phyloP scores from a whole-genome alignment of 2,329 filamentous ascomycete genomes.

The Raffaelea arxii region DNA sequence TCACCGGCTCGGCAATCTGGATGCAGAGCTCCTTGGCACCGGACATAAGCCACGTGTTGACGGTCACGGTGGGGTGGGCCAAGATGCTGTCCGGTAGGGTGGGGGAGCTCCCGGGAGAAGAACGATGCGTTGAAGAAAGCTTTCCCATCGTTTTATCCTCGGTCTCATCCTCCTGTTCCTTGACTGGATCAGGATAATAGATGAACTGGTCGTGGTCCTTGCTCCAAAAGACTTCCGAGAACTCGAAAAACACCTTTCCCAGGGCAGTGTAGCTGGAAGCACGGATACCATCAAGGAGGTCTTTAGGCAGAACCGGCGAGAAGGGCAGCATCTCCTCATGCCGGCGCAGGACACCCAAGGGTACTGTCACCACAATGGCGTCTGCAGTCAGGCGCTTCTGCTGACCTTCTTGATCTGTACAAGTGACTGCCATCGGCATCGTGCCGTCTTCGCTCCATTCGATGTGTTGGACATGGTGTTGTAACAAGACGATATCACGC shows the following conservation, averaged over 20 bases:
- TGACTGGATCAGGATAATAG: slow-evolving; percentile 1
- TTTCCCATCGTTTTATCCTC: neutral
- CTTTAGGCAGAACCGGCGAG: slow-evolving; percentile 1
- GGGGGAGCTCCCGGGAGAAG: neutral
- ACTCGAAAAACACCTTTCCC: slow-evolving; percentile 5
- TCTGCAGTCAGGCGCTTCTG: neutral
- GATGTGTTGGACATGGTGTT: slow-evolving; percentile 1
- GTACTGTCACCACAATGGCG: slow-evolving; percentile 1
- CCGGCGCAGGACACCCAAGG: slow-evolving; percentile 2
- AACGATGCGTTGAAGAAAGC: neutral
- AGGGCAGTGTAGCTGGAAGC: slow-evolving; percentile 1
- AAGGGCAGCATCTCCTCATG: neutral
- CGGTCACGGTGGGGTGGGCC: slow-evolving; percentile 2
- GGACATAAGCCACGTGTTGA: slow-evolving; percentile 15
- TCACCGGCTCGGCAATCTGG: slow-evolving; percentile 36
- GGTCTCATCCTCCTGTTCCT: neutral
- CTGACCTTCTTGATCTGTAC: neutral
- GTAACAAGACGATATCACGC: neutral
- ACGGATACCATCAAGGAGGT: neutral
- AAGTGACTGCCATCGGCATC: neutral
- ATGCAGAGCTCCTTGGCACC: slow-evolving; percentile 44
- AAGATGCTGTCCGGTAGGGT: neutral
- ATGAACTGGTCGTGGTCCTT: slow-evolving; percentile 7
- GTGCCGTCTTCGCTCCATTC: slow-evolving; percentile 3
- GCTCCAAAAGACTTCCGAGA: slow-evolving; percentile 5